Conservation (phyloP, 2,329 filamentous ascomycete species). For the Pseudogymnoascus sp. region DNA sequence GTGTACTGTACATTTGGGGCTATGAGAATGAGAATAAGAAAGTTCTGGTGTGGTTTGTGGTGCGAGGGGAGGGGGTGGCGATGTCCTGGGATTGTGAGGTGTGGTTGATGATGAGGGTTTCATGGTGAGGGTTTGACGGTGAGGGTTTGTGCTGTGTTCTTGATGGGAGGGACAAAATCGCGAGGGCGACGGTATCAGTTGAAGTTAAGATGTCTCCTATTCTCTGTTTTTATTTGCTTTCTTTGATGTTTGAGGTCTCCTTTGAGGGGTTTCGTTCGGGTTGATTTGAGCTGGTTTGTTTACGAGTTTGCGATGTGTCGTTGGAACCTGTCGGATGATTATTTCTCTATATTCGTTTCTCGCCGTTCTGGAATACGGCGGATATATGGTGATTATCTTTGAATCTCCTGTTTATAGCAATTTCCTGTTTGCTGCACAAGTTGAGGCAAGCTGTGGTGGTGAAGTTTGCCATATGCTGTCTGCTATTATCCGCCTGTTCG, state of each 20-base stretch:
- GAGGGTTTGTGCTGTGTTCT: too few species aligned
- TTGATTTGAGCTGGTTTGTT: not conserved
- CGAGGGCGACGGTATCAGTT: too few species aligned
- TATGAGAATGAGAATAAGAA: too few species aligned
- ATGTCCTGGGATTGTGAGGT: not conserved
- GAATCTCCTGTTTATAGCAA: not conserved
- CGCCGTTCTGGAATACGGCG: not conserved
- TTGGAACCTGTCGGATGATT: not conserved
- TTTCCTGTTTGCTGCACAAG: not conserved
- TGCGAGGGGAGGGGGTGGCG: not conserved
- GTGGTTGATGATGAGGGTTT: not conserved
- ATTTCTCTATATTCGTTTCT: not conserved
- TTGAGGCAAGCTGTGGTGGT: too few species aligned
- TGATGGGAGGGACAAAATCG: not conserved
- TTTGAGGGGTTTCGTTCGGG: not conserved
- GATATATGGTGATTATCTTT: not conserved
- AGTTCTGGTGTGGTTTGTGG: not conserved
- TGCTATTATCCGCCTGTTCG: not conserved
- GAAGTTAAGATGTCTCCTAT: not conserved
- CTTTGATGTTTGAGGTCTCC: not conserved
- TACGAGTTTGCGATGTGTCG: not conserved
- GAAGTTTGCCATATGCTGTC: not conserved
- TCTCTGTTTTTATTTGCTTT: not conserved
- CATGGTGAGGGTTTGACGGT: not conserved
- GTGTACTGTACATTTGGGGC: not conserved